Base-by-base conservation (phyloP, 495 filamentous ascomycete genomes). In the Letharia columbiana region DNA sequence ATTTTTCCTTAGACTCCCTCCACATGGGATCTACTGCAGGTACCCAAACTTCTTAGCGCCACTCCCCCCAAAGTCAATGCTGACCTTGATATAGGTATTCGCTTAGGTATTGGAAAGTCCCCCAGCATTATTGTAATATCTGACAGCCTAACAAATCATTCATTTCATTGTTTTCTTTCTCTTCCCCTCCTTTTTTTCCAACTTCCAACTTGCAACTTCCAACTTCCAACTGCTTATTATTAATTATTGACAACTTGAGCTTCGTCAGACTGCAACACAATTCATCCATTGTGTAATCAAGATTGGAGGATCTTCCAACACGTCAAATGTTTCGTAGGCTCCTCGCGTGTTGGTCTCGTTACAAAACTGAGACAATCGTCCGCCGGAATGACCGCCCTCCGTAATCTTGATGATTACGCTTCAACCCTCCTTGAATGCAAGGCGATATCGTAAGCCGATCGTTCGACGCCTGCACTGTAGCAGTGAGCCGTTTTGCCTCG, bases 11-110 rank as follows among this genome's bases (percentile, higher is more conserved):
- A 28, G 23, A 28, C 49, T 31, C 49, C 49, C 8, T 12, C 20
- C 23, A 52, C 49, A 31, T 52, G 49, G 28, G 4, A 28, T 31
- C 57, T 66, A 61, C 64, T 66, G 64, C 64, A 66, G 64, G 64
- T 66, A 66, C 64, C 57, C 20, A 40, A 40, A 52, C 23, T 44
- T 37, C 52, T 58, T 58, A 50, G 61, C 44, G 33, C 31, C 45
- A 54, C 15, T 31, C 31, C 5, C 31, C 5, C 23, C 15, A 56
- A 56, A 56, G 12, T 3, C 52, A 56, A 33, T 23, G 20, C n/a
- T 49, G 23, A 28, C 23, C 23, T 28, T 28, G 23, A 28, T 28
- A 28, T 28, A 28, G 23, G 23, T 28, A 28, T 28, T 28, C 23
- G 23, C 23, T 28, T 28, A 28, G 23, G 23, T 28, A 28, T 28